Percentiles rank a stretch among this genome's conserved stretches.
Evolutionary conservation across 2,329 filamentous ascomycete genomes (phyloP).

Genomic region (Parasarocladium wereldwijsianum): DNA sequence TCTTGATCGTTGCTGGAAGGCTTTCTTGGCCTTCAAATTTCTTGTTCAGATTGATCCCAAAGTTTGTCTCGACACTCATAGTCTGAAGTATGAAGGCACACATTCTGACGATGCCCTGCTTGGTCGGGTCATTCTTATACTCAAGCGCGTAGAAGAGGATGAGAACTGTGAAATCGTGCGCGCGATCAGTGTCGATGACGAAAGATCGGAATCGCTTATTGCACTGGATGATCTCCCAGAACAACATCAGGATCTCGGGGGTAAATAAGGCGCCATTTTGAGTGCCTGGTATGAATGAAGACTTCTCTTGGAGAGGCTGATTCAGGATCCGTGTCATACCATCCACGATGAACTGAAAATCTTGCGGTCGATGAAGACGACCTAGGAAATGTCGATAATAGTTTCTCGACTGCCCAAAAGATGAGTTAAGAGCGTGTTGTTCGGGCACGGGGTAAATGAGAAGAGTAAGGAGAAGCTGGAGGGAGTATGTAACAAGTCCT

Average conservation of each 20-base stretch:
- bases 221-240: conserved; percentile 95
- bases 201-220: conserved; percentile 96
- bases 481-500: conserved; percentile 76
- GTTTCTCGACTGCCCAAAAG: conserved; percentile 60
- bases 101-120: conserved; percentile 89
- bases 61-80: conserved; percentile 80
- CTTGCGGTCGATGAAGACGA: conserved; percentile 78
- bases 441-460: conserved; percentile 83
- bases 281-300: conserved; percentile 75
- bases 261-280: conserved; percentile 73
- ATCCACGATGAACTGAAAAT: conserved; percentile 95
- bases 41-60: conserved; percentile 81
- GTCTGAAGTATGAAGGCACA: conserved; percentile 96
- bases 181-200: conserved; percentile 87
- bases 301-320: conserved; percentile 79
- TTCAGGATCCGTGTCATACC: conserved; percentile 87
- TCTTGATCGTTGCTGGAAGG: conserved; percentile 64
- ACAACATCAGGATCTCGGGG: conserved; percentile 90
- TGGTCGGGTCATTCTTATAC: conserved; percentile 70
- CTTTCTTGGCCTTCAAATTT: conserved; percentile 80
- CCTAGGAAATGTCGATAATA: conserved; percentile 88
- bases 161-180: conserved; percentile 83
- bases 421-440: conserved; percentile 36
- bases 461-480: conserved; percentile 78
- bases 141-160: conserved; percentile 88